Conservation (phyloP, 1,284 basidiomycete species). For the Trichosporon sp. region DNA sequence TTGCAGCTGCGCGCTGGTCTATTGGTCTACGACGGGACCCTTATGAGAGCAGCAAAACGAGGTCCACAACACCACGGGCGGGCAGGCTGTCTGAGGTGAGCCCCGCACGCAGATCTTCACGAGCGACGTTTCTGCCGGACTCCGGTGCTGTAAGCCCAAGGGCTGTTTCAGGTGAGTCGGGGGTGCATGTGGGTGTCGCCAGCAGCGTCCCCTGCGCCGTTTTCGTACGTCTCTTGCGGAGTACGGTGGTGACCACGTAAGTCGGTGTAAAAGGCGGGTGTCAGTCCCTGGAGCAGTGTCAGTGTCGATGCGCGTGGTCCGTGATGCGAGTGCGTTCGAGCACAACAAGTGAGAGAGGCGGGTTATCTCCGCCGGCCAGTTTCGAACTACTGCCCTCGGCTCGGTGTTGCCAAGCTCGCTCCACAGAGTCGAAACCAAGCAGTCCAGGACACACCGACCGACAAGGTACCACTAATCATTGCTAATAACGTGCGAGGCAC, state of each 20-base stretch:
- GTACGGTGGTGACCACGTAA: constrained; percentile 61
- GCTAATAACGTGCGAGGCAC: constrained; percentile 18
- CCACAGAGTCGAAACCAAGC: background rate
- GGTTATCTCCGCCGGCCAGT: background rate
- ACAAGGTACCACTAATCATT: background rate
- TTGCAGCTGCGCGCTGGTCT: constrained; percentile 7
- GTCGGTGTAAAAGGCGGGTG: constrained; percentile 70
- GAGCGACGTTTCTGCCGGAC: background rate
- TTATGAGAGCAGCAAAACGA: background rate
- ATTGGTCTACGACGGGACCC: background rate
- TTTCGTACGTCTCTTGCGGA: constrained; percentile 23
- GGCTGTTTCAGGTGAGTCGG: constrained; percentile 37
- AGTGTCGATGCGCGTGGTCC: background rate
- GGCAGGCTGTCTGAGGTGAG: background rate
- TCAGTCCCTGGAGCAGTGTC: constrained; percentile 61
- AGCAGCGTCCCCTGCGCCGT: constrained; percentile 30
- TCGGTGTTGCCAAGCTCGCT: background rate
- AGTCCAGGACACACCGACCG: background rate
- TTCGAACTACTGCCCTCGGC: background rate
- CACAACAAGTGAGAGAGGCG: background rate
- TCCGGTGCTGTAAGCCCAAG: background rate
- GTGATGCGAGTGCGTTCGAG: background rate
- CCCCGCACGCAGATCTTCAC: constrained; percentile 9
- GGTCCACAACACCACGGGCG: background rate
- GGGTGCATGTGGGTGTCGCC: constrained; percentile 51